These are phyloP conservation scores for Metschnikowia kofuensis DNA, from an alignment of 805 yeast species.

Conservation along the genomic window DNA sequence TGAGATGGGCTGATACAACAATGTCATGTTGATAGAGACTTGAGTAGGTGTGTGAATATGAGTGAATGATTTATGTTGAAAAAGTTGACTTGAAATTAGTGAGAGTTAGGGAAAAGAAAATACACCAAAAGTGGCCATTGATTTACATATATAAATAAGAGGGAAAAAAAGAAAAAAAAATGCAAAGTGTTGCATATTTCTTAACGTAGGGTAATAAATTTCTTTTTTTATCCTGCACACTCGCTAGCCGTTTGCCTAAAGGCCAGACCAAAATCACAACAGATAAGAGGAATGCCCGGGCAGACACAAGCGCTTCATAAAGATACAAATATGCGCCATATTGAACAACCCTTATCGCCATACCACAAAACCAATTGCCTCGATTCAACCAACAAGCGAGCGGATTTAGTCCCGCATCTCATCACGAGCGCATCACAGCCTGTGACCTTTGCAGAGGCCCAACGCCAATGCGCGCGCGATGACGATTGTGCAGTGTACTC, in stretches of 20 bases:
- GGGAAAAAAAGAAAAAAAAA: constrained; percentile 8
- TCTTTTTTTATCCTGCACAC: constrained; percentile 18
- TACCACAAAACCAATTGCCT: neutral
- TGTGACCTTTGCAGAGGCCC: constrained; percentile 13
- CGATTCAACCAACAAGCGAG: neutral
- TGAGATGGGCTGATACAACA: constrained; percentile 33
- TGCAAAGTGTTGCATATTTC: constrained; percentile 14
- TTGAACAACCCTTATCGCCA: neutral
- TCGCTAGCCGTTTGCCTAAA: neutral
- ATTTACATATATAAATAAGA: constrained; percentile 7
- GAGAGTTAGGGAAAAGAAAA: neutral
- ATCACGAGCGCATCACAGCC: constrained; percentile 9
- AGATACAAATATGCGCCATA: too few relatives aligned
- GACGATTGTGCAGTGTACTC: constrained; percentile 12
- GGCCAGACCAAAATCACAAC: neutral
- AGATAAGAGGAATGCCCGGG: neutral
- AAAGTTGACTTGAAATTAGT: neutral
- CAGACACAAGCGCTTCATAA: too few relatives aligned
- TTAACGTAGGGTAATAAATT: constrained; percentile 11
- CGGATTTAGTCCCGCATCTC: constrained; percentile 1
- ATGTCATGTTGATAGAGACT: constrained; percentile 20
- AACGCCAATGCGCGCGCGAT: constrained; percentile 14
- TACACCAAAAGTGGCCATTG: constrained; percentile 1
- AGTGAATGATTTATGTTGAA: too few relatives aligned
- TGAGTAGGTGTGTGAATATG: neutral